These are phyloP conservation scores for Lentinula aciculospora DNA, from an alignment of 768 basidiomycete genomes.

Conservation along the genomic window DNA sequence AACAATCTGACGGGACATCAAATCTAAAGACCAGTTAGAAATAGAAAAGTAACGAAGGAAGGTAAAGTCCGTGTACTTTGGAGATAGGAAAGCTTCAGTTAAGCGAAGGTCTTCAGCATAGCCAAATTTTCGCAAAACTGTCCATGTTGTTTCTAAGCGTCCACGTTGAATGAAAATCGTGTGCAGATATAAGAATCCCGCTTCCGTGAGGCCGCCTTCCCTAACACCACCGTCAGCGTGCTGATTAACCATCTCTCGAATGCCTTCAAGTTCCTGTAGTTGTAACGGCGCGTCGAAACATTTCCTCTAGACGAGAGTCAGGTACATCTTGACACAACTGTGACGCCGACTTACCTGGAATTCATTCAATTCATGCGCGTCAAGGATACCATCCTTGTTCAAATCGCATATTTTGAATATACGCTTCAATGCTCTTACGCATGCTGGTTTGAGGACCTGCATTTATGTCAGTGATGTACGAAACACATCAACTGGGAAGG, in stretches of 20 bases:
- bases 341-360: conserved; percentile 68
- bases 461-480: conserved; percentile 9
- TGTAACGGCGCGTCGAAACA: conserved; percentile 94
- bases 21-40: conserved; percentile 46
- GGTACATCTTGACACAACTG: not conserved
- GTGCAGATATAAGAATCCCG: conserved; percentile 90
- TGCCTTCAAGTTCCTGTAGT: conserved; percentile 91
- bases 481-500: conserved; percentile 5
- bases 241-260: conserved; percentile 84
- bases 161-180: conserved; percentile 97
- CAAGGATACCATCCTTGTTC: conserved; percentile 91
- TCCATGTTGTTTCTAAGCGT: conserved; percentile 96
- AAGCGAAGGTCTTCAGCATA: conserved; percentile 93
- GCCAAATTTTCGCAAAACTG: conserved; percentile 89
- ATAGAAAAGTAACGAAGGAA: not conserved
- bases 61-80: conserved; percentile 51
- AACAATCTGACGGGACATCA: conserved; percentile 90
- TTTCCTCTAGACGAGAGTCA: conserved; percentile 56
- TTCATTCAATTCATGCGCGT: conserved; percentile 88
- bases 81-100: conserved; percentile 81
- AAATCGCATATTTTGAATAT: conserved; percentile 97
- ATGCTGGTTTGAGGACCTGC: conserved; percentile 89
- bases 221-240: conserved; percentile 72
- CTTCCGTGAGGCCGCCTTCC: conserved; percentile 81
- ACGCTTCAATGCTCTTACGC: conserved; percentile 78